Conservation (phyloP, 2,329 filamentous ascomycete species). For the Hansfordia pulvinata region DNA sequence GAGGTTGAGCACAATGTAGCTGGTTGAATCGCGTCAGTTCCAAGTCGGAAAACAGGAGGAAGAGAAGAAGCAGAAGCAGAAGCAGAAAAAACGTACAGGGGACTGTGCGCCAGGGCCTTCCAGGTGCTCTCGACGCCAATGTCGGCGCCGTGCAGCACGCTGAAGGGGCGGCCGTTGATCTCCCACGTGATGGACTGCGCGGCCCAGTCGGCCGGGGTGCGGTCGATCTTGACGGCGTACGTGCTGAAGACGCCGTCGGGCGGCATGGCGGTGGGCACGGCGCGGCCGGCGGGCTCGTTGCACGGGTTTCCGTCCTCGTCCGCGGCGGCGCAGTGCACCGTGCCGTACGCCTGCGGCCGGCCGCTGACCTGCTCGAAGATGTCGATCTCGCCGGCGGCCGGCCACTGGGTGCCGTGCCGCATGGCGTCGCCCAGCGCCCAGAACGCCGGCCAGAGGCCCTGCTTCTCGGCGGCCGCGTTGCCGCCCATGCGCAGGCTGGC, state of each 20-base stretch:
- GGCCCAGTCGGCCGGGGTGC: slow-evolving; percentile 27
- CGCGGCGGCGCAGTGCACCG: slow-evolving; percentile 40
- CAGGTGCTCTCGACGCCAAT: slow-evolving; percentile 32
- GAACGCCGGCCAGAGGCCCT: slow-evolving; percentile 46
- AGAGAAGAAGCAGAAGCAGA: slow-evolving; percentile 3
- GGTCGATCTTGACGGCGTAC: slow-evolving; percentile 36
- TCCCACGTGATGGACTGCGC: slow-evolving; percentile 38
- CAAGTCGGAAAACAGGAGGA: no score
- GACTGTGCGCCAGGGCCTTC: slow-evolving; percentile 32
- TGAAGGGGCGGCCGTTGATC: slow-evolving; percentile 28
- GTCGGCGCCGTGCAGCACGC: slow-evolving; percentile 26
- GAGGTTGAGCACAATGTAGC: slow-evolving; percentile 37
- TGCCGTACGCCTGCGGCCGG: slow-evolving; percentile 28
- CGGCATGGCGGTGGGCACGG: slow-evolving; percentile 19
- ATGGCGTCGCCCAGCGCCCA: slow-evolving; percentile 40
- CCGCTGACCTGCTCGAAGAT: slow-evolving; percentile 44
- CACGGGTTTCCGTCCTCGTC: slow-evolving; percentile 29
- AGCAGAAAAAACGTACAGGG: slow-evolving; percentile 21
- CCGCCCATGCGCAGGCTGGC: slow-evolving; percentile 31
- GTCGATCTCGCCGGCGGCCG: slow-evolving; percentile 40
- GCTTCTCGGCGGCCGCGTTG: slow-evolving; percentile 22
- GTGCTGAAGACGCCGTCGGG: slow-evolving; percentile 28
- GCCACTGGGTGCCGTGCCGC: slow-evolving; percentile 34
- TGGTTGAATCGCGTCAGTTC: no score
- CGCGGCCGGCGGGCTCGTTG: slow-evolving; percentile 33